Percentiles rank a stretch among this genome's conserved stretches.
phyloP scores from a whole-genome alignment of 495 filamentous ascomycete genomes.

The Gamarada debralockiae region DNA sequence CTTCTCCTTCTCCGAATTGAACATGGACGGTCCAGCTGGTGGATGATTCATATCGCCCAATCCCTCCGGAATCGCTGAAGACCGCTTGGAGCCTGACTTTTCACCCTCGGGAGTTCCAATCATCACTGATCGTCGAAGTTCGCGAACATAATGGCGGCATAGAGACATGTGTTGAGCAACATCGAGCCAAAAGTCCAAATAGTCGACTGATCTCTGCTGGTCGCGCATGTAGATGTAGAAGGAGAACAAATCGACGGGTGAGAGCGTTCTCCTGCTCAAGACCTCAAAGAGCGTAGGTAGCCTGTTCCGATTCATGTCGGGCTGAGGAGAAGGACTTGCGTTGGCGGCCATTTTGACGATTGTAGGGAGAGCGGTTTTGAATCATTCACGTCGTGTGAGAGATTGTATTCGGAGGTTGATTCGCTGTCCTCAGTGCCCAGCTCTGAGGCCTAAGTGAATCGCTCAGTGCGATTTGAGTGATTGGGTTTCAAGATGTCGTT shows the following conservation, averaged over 20 bases:
- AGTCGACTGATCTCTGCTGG: conserved; percentile 95
- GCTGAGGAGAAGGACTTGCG: conserved; percentile 23
- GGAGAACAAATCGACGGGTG: conserved; percentile 94
- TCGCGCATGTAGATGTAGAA: conserved; percentile 99
- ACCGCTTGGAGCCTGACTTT: conserved; percentile 73
- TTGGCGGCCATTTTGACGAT: conserved; percentile 18
- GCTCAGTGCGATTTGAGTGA: too few relatives aligned
- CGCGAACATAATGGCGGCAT: conserved; percentile 95
- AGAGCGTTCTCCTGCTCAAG: conserved; percentile 80
- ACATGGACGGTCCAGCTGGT: conserved; percentile 46
- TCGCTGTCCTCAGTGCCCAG: too few relatives aligned
- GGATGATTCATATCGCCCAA: conserved; percentile 63
- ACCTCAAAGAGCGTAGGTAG: conserved; percentile 95
- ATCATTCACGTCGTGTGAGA: too few relatives aligned
- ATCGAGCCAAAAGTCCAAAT: conserved; percentile 99
- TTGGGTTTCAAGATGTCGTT: too few relatives aligned
- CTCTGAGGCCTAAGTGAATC: too few relatives aligned
- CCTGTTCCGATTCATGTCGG: conserved; percentile 64
- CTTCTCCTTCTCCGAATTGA: conserved; percentile 50
- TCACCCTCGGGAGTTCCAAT: conserved; percentile 90
- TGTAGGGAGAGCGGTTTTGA: too few relatives aligned
- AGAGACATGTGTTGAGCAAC: conserved; percentile 98
- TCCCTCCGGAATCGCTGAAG: conserved; percentile 73
- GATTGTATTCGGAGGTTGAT: too few relatives aligned
- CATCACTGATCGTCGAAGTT: conserved; percentile 88